Conservation (phyloP, 192 early-diverging fungal genomes). For the Rhizophlyctis rosea region DNA sequence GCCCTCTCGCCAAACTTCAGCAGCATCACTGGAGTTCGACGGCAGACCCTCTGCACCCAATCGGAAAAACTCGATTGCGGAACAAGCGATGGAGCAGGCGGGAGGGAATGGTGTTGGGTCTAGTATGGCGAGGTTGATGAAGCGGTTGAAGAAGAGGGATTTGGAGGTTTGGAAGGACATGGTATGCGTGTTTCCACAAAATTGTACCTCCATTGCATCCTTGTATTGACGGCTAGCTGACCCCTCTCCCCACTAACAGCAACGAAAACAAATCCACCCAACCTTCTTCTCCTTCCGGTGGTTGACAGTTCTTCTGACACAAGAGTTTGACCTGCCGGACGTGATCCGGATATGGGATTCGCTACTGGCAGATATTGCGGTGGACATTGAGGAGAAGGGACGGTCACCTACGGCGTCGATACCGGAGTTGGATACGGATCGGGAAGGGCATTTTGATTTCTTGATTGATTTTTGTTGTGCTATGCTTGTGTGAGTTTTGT, state of each 20-base stretch:
- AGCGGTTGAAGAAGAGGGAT: constrained; percentile 52
- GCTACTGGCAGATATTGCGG: constrained; percentile 62
- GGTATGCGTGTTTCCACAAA: constrained; percentile 18
- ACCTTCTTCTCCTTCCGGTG: constrained; percentile 80
- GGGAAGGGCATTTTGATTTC: constrained; percentile 57
- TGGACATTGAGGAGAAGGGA: constrained; percentile 12
- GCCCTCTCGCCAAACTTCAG: not conserved
- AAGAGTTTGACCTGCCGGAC: constrained; percentile 71
- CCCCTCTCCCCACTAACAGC: constrained; percentile 12
- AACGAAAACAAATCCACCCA: constrained; percentile 61
- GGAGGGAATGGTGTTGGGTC: constrained; percentile 54
- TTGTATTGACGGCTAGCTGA: not conserved
- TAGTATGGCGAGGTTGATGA: constrained; percentile 59
- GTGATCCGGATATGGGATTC: constrained; percentile 79
- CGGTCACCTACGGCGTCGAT: not conserved
- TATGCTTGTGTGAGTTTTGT: constrained; percentile 55
- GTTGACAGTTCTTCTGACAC: constrained; percentile 72
- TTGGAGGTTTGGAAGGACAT: constrained; percentile 60
- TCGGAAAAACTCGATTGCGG: constrained; percentile 20
- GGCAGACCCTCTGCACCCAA: not conserved
- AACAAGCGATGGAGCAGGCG: constrained; percentile 34
- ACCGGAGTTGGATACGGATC: not conserved
- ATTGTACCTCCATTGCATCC: too few species aligned
- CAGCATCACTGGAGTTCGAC: not conserved
- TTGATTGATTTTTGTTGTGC: constrained; percentile 71